Evolutionary conservation across 257 asterid genomes (phyloP), one percentile per base, ranked within the genome.

Genomic region (Hygrophila difformis): DNA sequence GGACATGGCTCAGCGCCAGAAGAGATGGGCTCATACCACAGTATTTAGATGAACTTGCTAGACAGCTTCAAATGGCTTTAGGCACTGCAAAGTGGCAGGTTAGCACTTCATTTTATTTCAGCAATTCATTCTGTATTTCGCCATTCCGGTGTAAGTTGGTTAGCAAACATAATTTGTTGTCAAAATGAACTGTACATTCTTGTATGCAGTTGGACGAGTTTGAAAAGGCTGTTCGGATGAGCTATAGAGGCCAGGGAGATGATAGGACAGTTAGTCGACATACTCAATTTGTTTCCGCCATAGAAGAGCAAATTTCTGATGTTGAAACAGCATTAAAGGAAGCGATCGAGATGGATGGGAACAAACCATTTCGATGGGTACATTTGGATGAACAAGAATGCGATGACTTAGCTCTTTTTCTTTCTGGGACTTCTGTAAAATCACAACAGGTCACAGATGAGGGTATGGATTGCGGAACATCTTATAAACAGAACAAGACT

Each of bases 11-110:
- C 41, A 61, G 79, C 55, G 84, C 84, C 56, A 70, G 75, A 73
- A 77, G 65, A 65, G 91, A 72, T 70, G 82, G 68, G 16, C 44
- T 46, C 51, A 49, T 64, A 26, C 61, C 78, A 66, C 82, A 65
- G 56, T 62, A 63, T 52, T 73, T 75, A 53, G 78, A 79, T 47
- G 94, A 77, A 39, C 72, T 79, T 19, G 47, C 58, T 44, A 64
- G 93, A 70, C 94, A 79, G 66, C 89, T 87, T 66, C 93, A 73
- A 18, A 87, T 76, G 77, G 75, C 94, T 69, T 56, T 87, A 58
- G 84, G 87, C 64, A 87, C 94, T 44, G 85, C 96, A 40, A 87
- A 87, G 59, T 87, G 96, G 96, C 96, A 87, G 96, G 96, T 86
- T 36, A 20, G 65, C 23, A 36, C 16, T 48, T 51, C 37, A 29